Evolutionary conservation across 768 basidiomycete genomes (phyloP).

Genomic region (Ramaria rubella): DNA sequence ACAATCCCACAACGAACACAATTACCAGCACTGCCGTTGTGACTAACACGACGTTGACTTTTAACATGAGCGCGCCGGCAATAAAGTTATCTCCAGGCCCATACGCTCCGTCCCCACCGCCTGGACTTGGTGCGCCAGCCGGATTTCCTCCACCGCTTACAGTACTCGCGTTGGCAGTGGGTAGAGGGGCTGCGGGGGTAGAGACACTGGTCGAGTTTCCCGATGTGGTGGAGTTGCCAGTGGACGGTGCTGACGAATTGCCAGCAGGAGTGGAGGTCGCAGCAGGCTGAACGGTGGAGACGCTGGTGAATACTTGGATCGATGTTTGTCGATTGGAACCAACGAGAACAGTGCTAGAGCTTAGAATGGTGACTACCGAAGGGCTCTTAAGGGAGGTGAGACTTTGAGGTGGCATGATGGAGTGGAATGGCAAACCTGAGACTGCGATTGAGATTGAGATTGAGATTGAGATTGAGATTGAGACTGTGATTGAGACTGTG

Average conservation of each 20-base stretch:
- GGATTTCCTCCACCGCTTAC: neutral
- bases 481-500: neutral
- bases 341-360: neutral
- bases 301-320: neutral
- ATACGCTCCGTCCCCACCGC: slow-evolving; percentile 1
- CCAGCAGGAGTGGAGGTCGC: neutral
- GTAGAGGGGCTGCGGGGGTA: neutral
- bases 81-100: slow-evolving; percentile 3
- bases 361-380: neutral
- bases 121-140: slow-evolving; percentile 5
- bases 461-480: neutral
- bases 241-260: neutral
- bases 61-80: slow-evolving; percentile 2
- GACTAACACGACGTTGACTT: neutral
- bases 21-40: neutral
- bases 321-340: neutral
- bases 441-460: neutral
- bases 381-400: neutral
- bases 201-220: neutral
- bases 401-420: neutral
- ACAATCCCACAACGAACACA: neutral
- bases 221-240: neutral
- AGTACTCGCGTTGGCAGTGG: neutral
- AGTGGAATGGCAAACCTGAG: neutral
- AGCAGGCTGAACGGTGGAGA: neutral